Percentiles rank a stretch among this genome's conserved stretches.
phyloP scores from a whole-genome alignment of 1,284 basidiomycete species.

The Irpex sp. region DNA sequence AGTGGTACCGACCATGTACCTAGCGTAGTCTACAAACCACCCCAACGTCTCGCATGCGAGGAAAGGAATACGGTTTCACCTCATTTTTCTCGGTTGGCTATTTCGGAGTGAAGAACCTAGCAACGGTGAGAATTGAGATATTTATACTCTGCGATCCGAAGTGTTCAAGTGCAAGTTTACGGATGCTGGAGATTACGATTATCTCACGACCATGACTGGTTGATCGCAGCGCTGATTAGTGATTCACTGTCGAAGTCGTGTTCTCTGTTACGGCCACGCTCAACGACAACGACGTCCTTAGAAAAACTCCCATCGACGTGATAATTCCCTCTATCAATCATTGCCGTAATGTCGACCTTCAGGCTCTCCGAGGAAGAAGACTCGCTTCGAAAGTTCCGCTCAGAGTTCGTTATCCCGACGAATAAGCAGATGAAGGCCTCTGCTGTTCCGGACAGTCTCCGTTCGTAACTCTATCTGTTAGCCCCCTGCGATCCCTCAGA shows the following conservation, averaged over 20 bases:
- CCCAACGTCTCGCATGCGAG: slow-evolving; percentile 29
- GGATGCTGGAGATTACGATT: too few relatives aligned
- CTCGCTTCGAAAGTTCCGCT: slow-evolving; percentile 22
- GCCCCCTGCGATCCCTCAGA: not conserved
- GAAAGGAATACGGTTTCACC: slow-evolving; percentile 22
- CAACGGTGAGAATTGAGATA: too few relatives aligned
- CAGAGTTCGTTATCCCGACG: slow-evolving; percentile 62
- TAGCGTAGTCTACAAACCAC: not conserved
- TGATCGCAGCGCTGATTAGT: too few relatives aligned
- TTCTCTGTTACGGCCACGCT: too few relatives aligned
- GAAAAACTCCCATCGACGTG: not conserved
- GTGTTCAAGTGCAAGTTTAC: too few relatives aligned
- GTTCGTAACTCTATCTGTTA: not conserved
- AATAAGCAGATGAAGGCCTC: slow-evolving; percentile 52
- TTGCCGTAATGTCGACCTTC: not conserved
- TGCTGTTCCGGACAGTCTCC: slow-evolving; percentile 30
- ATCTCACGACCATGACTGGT: too few relatives aligned
- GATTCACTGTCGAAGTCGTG: too few relatives aligned
- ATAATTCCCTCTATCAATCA: not conserved
- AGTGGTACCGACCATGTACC: slow-evolving; percentile 5
- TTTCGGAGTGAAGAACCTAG: too few relatives aligned
- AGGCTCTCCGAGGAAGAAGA: not conserved
- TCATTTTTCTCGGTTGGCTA: not conserved
- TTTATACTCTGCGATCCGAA: too few relatives aligned
- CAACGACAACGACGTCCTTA: not conserved